phyloP scores from a whole-genome alignment of 108 stramenopile genomes.

The Cyclotella sp. region DNA sequence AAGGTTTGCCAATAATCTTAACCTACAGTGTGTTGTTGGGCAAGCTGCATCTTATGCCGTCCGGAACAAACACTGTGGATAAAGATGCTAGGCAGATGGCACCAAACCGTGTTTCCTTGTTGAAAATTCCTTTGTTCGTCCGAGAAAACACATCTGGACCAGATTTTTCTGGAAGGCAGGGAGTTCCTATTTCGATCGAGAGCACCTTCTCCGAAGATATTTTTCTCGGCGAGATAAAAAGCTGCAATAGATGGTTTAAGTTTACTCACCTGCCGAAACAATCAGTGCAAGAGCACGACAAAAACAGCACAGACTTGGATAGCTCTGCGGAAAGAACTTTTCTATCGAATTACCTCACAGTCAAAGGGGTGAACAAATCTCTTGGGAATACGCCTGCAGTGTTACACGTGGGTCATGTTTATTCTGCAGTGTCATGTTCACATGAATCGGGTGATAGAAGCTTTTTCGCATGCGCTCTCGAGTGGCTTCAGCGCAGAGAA shows the following conservation, averaged over 20 bases:
- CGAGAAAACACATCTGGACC: conserved; percentile 11
- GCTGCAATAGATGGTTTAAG: conserved; percentile 48
- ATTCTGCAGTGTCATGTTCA: conserved; percentile 34
- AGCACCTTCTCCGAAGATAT: conserved; percentile 43
- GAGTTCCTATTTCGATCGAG: conserved; percentile 30
- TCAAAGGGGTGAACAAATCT: conserved; percentile 31
- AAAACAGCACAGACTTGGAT: background rate
- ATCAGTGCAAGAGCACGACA: background rate
- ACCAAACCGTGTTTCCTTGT: background rate
- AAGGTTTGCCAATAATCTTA: conserved; percentile 69
- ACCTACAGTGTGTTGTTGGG: conserved; percentile 71
- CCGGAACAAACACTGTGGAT: background rate
- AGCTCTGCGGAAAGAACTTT: background rate
- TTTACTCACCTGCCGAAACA: conserved; percentile 16
- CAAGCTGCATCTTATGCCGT: conserved; percentile 55
- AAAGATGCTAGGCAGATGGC: background rate
- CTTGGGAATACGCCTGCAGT: conserved; percentile 14
- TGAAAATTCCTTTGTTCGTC: conserved; percentile 31
- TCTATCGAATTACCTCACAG: conserved; percentile 13
- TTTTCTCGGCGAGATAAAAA: conserved; percentile 43
- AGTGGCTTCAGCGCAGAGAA: conserved; percentile 68
- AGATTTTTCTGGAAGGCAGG: background rate
- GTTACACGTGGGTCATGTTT: conserved; percentile 28
- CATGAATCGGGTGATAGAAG: conserved; percentile 23
- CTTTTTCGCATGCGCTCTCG: conserved; percentile 65